Base-by-base conservation (phyloP, 225 moss, liverwort and hornwort genomes). In the Takakia lepidozioides region DNA sequence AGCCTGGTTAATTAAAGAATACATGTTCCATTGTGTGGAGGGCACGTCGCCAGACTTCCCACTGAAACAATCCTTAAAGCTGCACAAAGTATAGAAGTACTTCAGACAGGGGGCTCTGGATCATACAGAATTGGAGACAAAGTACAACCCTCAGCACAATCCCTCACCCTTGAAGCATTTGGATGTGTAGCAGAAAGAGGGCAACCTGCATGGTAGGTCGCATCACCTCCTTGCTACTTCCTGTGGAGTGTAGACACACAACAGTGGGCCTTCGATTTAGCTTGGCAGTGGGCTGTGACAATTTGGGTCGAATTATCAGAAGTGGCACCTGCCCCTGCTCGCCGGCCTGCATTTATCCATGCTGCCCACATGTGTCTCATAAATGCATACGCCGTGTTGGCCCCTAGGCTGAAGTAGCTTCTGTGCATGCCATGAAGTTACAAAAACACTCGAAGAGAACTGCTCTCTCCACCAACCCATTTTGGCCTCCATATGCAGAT, bases 291-390 rank as follows among this genome's bases (percentile, higher is more conserved):
- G 55, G 49, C 5, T 48, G 27, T 5, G 52, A 43, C 55, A 39
- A 19, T 55, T 59, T 71, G 0, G 75, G 73, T 35, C 61, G 70
- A 39, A 95, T 59, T 36, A 90, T 56, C 18, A 95, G 54, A 48
- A 95, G 84, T 3, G 95, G 95, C 25, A 95, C 62, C 22, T 68
- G 80, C 25, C 90, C 95, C 62, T 90, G 90, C 62, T 82, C 76
- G 30, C 95, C 82, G 25, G 38, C 82, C 89, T 89, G 62, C 41
- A 57, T n/a, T n/a, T n/a, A n/a, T n/a, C n/a, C n/a, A n/a, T n/a
- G n/a, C n/a, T n/a, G n/a, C n/a, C n/a, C n/a, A n/a, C n/a, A n/a
- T n/a, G n/a, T n/a, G n/a, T n/a, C n/a, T n/a, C n/a, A n/a, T n/a
- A n/a, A n/a, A n/a, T n/a, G n/a, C n/a, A n/a, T n/a, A n/a, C n/a